These are phyloP conservation scores for Poa pratensis DNA, from an alignment of 176 grass and related monocot genomes.

Conservation along the genomic window DNA sequence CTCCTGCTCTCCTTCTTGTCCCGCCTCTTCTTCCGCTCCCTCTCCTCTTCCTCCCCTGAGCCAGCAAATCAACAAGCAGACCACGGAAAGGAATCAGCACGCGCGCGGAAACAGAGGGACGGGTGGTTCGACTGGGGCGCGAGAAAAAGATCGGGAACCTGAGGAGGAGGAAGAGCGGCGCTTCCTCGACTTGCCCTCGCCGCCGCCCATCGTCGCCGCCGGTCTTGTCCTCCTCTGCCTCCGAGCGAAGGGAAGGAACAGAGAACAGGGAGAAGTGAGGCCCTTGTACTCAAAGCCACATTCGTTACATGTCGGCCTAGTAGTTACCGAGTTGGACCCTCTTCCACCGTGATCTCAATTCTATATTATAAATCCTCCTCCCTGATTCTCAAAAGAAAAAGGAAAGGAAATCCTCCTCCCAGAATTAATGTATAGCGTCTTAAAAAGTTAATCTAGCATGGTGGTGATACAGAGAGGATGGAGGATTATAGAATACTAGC, in stretches of 20 bases:
- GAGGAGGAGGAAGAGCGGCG: conserved; percentile 62
- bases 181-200: conserved; percentile 71
- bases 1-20: conserved; percentile 54
- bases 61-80: conserved; percentile 7
- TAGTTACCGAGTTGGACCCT: background rate
- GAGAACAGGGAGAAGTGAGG: background rate
- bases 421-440: no score
- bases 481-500: no score
- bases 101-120: background rate
- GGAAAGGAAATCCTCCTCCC: no score
- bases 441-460: no score
- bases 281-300: background rate
- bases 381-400: no score
- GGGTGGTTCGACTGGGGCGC: background rate
- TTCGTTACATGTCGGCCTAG: background rate
- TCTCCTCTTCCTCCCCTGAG: conserved; percentile 71
- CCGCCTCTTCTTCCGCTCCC: conserved; percentile 59
- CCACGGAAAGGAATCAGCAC: conserved; percentile 29
- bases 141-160: conserved; percentile 2
- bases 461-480: no score
- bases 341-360: background rate
- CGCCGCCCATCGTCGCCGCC: conserved; percentile 60
- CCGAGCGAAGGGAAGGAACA: background rate
- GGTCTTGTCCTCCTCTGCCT: background rate
- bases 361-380: no score